These are phyloP conservation scores for Penicillium expansum DNA, from an alignment of 2,329 filamentous ascomycete species.

Conservation along the genomic window DNA sequence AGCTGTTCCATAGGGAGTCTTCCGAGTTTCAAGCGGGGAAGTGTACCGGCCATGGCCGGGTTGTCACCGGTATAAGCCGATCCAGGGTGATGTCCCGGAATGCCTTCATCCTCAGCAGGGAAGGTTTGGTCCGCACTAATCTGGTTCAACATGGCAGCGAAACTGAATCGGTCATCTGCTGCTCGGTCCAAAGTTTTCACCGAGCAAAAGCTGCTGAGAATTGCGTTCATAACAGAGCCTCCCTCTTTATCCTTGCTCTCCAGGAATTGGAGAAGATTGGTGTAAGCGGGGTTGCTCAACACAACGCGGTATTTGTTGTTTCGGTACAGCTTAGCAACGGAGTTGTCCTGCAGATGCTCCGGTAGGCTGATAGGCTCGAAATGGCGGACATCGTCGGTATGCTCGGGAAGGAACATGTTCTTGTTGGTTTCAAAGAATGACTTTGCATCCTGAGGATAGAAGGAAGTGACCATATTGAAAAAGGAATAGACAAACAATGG, in stretches of 20 bases:
- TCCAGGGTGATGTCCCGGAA: conserved; percentile 64
- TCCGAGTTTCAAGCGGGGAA: conserved; percentile 69
- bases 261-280: conserved; percentile 80
- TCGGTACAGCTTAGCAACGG: conserved; percentile 75
- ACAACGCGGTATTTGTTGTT: conserved; percentile 86
- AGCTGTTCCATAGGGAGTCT: conserved; percentile 80
- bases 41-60: conserved; percentile 54
- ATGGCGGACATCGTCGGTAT: conserved; percentile 73
- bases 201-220: conserved; percentile 63
- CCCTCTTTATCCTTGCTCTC: conserved; percentile 82
- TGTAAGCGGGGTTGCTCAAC: conserved; percentile 80
- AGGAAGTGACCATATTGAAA: conserved; percentile 71
- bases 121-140: conserved; percentile 55
- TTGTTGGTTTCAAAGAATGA: conserved; percentile 69
- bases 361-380: conserved; percentile 73
- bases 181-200: conserved; percentile 59
- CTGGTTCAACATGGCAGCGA: conserved; percentile 58
- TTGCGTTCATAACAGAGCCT: conserved; percentile 71
- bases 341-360: conserved; percentile 73
- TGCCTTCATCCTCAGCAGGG: conserved; percentile 66
- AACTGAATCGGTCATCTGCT: conserved; percentile 57
- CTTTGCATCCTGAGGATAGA: conserved; percentile 69
- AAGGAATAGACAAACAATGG: conserved; percentile 93
- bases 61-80: conserved; percentile 60
- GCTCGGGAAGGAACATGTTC: conserved; percentile 69